Conservation (phyloP, 768 basidiomycete species). For the Trametopsis cervina region DNA sequence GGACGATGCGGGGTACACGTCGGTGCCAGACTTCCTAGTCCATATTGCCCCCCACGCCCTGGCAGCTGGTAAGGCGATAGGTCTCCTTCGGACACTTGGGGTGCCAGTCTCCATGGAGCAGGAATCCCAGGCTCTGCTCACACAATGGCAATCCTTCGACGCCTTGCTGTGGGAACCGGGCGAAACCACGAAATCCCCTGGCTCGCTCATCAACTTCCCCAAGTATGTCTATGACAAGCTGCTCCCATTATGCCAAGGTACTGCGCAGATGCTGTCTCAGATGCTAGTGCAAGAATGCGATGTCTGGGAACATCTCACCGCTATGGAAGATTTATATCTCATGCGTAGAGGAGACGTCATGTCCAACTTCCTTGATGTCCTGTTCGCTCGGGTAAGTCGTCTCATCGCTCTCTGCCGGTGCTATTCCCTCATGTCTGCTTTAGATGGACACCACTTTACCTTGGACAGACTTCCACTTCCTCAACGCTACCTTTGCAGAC, state of each 20-base stretch:
- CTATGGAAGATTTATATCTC: constrained; percentile 64
- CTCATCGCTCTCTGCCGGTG: too few species aligned
- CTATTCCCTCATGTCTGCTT: too few species aligned
- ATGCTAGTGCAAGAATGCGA: constrained; percentile 63
- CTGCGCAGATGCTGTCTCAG: constrained; percentile 45
- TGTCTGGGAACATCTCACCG: constrained; percentile 51
- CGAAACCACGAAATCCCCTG: constrained; percentile 29
- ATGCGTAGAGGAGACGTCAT: constrained; percentile 77
- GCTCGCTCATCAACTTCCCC: constrained; percentile 58
- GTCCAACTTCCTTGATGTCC: constrained; percentile 62
- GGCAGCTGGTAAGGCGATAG: constrained; percentile 69
- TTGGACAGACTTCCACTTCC: constrained; percentile 80
- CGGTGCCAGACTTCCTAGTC: constrained; percentile 52
- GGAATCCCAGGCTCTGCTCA: not conserved
- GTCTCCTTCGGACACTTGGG: constrained; percentile 60
- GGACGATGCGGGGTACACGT: constrained; percentile 18
- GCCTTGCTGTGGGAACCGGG: not conserved
- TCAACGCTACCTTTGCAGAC: constrained; percentile 72
- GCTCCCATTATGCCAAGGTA: constrained; percentile 44
- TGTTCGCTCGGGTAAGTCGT: constrained; percentile 61
- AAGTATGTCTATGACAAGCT: constrained; percentile 58
- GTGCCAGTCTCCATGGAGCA: constrained; percentile 12
- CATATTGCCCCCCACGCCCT: constrained; percentile 54
- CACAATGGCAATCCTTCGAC: not conserved
- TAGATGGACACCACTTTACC: constrained; percentile 69